phyloP scores from a whole-genome alignment of 2,329 filamentous ascomycete species.

The Dissoconium aciculare region DNA sequence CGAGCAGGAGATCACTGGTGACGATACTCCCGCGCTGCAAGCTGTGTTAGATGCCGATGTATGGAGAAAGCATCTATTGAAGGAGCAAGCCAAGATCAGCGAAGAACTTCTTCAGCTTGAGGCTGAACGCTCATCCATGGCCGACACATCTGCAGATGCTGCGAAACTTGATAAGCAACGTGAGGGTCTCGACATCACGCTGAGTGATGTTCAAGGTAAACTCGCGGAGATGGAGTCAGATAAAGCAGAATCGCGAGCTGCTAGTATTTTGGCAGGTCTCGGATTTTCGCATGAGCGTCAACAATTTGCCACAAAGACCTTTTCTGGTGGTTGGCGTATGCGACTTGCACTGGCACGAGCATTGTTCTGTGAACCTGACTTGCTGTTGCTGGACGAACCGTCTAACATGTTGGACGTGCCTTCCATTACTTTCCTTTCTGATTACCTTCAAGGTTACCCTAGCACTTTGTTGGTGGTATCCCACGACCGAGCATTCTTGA shows the following conservation, averaged over 20 bases:
- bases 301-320: conserved; percentile 86
- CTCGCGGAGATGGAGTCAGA: conserved; percentile 98
- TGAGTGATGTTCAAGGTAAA: conserved; percentile 83
- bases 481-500: conserved; percentile 97
- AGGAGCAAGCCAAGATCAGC: conserved; percentile 75
- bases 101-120: conserved; percentile 65
- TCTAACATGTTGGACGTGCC: conserved; percentile 99
- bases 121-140: conserved; percentile 58
- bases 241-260: conserved; percentile 88
- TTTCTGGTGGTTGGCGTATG: conserved; percentile 99
- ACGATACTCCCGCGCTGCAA: conserved; percentile 88
- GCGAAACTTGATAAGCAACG: conserved; percentile 70
- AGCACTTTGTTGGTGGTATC: conserved; percentile 93
- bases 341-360: conserved; percentile 85
- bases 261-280: conserved; percentile 89
- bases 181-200: conserved; percentile 76
- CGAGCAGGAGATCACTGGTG: conserved; percentile 93
- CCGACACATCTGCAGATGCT: conserved; percentile 84
- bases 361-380: conserved; percentile 92
- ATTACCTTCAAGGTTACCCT: conserved; percentile 85
- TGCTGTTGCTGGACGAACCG: conserved; percentile 93
- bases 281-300: conserved; percentile 91
- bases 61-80: conserved; percentile 89
- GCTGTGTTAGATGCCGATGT: conserved; percentile 95
- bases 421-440: conserved; percentile 95